Evolutionary conservation across 129 eudicot species (phyloP), one percentile per base, ranked within the genome.

Genomic region (Escallonia herrerae): DNA sequence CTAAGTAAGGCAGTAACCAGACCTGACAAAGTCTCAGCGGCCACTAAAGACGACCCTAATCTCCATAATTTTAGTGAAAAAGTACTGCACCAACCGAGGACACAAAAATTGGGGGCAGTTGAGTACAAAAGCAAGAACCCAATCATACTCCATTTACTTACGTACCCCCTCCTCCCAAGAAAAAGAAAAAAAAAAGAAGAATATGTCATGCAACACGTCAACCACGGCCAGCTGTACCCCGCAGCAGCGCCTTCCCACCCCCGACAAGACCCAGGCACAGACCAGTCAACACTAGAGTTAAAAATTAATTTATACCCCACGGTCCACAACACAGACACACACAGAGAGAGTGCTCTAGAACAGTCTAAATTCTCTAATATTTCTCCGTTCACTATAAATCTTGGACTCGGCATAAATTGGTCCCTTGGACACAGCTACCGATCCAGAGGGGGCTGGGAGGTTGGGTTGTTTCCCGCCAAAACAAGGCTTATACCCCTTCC

Each of bases 381-480:
- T 9, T 67, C 53, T 48, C 15, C 38, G 2, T 46, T 48, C 64
- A 42, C 6, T 22, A 8, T 7, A 40, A 37, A 53, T 50, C 67
- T 55, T 58, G 74, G 67, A 56, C 62, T 47, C 58, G 56, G 44
- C 56, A 39, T 73, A 6, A 61, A 33, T 60, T 2, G 52, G 5
- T 39, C 15, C 75, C 4, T 57, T 42, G 49, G 37, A 10, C 42
- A 22, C 15, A 4, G 22, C 33, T 15, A 9, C 48, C 60, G 51
- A 22, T 46, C 40, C 62, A 39, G 43, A 64, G 73, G 52, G 64
- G 54, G 41, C 74, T 49, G 79, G 75, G 79, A 68, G 57, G 50
- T 52, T 61, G 38, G 5, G 3, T 41, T 58, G 4, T 58, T n/a
- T 73, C 79, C 83, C 83, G 83, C 83, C 83, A 73, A 73, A 61